phyloP scores from a whole-genome alignment of 2,329 filamentous ascomycete genomes.

The Sclerotinia minor region DNA sequence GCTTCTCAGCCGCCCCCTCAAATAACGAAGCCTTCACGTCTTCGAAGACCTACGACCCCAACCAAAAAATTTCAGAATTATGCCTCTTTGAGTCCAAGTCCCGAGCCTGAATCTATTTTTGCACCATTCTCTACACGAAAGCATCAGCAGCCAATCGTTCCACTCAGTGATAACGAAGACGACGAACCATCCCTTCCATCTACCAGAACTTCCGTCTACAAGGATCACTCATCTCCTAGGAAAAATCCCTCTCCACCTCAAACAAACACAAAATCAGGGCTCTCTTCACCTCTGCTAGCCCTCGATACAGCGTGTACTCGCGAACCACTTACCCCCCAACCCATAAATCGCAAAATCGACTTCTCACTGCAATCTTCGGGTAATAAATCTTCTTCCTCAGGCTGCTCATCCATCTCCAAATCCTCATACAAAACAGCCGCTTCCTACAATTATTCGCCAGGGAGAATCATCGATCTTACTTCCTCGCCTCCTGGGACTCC shows the following conservation, averaged over 20 bases:
- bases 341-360: constrained; percentile 18
- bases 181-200: constrained; percentile 12
- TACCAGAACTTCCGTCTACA: neutral
- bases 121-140: constrained; percentile 8
- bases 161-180: constrained; percentile 1
- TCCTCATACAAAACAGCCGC: constrained; percentile 21
- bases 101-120: neutral
- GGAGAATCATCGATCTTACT: constrained; percentile 15
- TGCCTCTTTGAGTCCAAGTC: constrained; percentile 10
- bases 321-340: constrained; percentile 12
- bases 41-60: neutral
- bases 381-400: constrained; percentile 15
- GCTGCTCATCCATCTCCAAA: constrained; percentile 5
- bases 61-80: constrained; percentile 10
- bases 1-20: constrained; percentile 13
- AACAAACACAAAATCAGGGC: neutral
- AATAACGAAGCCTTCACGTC: constrained; percentile 15
- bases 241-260: neutral
- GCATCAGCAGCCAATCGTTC: neutral
- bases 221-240: neutral
- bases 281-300: neutral
- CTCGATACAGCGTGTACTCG: neutral
- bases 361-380: constrained; percentile 11
- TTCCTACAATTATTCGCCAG: constrained; percentile 8
- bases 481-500: constrained; percentile 4